phyloP scores from a whole-genome alignment of 495 filamentous ascomycete genomes.

The Platismatia glauca region DNA sequence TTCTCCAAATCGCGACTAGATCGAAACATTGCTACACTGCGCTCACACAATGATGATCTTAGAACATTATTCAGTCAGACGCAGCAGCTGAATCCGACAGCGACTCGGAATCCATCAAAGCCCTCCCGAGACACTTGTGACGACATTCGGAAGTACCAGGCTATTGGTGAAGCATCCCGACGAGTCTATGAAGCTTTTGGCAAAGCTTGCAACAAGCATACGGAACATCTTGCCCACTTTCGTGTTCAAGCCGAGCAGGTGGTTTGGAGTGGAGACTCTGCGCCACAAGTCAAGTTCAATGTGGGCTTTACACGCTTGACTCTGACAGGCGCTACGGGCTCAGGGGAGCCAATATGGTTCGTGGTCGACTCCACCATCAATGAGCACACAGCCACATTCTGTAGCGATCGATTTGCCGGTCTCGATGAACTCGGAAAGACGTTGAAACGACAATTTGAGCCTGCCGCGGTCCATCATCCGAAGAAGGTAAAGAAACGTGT shows the following conservation, averaged over 20 bases:
- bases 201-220: slow-evolving; percentile 29
- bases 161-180: slow-evolving; percentile 26
- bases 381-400: background rate
- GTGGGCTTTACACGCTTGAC: slow-evolving; percentile 22
- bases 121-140: background rate
- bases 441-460: slow-evolving; percentile 19
- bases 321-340: background rate
- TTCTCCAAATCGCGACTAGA: slow-evolving; percentile 22
- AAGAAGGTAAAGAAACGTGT: slow-evolving; percentile 20
- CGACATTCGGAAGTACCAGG: slow-evolving; percentile 18
- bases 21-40: slow-evolving; percentile 11
- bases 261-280: background rate
- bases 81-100: background rate
- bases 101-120: background rate
- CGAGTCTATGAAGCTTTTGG: slow-evolving; percentile 31
- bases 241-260: slow-evolving; percentile 27
- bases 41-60: slow-evolving; percentile 20
- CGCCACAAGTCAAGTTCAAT: slow-evolving; percentile 25
- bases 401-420: too few species aligned
- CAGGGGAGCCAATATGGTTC: slow-evolving; percentile 20
- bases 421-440: slow-evolving; percentile 5
- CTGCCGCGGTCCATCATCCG: background rate
- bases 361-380: slow-evolving; percentile 18
- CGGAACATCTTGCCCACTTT: slow-evolving; percentile 28
- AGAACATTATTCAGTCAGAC: slow-evolving; percentile 12